Evolutionary conservation across 202 grass and related monocot species (phyloP).

Genomic region (Schoenoplectus triqueter): DNA sequence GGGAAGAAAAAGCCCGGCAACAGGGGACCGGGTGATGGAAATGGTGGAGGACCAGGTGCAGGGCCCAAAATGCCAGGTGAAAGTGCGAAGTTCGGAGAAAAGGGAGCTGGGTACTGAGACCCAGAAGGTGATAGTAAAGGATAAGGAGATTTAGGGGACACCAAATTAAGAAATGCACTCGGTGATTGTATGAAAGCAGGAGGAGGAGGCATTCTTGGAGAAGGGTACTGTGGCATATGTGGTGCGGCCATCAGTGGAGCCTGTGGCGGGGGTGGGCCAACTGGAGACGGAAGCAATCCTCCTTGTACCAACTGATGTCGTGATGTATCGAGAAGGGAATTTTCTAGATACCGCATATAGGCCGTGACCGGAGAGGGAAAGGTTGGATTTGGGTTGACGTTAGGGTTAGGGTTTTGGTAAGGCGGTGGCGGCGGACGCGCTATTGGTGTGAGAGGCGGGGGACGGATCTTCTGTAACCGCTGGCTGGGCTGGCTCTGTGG

Average conservation of each 20-base stretch:
- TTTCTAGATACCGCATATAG: slow-evolving; percentile 95
- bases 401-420: slow-evolving; percentile 52
- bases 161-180: slow-evolving; percentile 71
- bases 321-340: slow-evolving; percentile 79
- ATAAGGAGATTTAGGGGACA: slow-evolving; percentile 88
- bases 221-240: slow-evolving; percentile 51
- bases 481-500: slow-evolving; percentile 63
- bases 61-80: slow-evolving; percentile 77
- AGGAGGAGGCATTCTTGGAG: slow-evolving; percentile 51
- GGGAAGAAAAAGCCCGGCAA: slow-evolving; percentile 83
- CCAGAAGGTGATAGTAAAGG: slow-evolving; percentile 78
- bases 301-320: slow-evolving; percentile 36
- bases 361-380: slow-evolving; percentile 81
- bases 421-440: slow-evolving; percentile 44
- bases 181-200: slow-evolving; percentile 55
- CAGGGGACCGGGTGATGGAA: slow-evolving; percentile 47
- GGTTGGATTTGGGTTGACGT: slow-evolving; percentile 53
- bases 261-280: slow-evolving; percentile 10
- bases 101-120: slow-evolving; percentile 61
- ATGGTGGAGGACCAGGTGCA: slow-evolving; percentile 46
- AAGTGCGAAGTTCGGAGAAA: slow-evolving; percentile 75
- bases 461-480: slow-evolving; percentile 94
- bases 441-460: slow-evolving; percentile 79
- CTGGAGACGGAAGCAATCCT: slow-evolving; percentile 45
- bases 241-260: slow-evolving; percentile 32